Base-by-base conservation (phyloP, 1,284 basidiomycete species). In the Dichomitus squalens region DNA sequence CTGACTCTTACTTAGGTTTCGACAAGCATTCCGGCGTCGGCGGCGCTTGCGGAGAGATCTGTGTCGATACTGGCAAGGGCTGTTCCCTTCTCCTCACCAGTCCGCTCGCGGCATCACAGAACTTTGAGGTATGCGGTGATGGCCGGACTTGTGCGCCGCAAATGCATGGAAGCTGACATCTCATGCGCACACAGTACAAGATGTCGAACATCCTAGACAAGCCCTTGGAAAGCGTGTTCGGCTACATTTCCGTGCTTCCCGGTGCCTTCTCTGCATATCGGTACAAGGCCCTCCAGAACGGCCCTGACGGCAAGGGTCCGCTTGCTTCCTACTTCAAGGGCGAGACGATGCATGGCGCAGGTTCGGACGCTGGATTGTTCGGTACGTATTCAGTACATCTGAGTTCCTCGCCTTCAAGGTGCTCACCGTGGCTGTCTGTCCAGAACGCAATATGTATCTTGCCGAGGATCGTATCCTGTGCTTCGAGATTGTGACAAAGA, bases 401-500 rank as follows among this genome's bases (percentile, higher is more conserved):
- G 14, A 43, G 21, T 21, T 34, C 5, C 25, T 9, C 20, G 18
- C 27, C 14, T 49, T n/a, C 2, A 25, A 25, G 35, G 8, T 49
- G 7, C 34, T 47, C 23, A 38, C 41, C 8, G 53, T 38, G 41
- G 25, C 7, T 6, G 4, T 18, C 4, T 14, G 69, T 55, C 59
- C 72, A 78, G 85, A 94, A 72, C 82, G 91, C 35, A 95, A 95
- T 77, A 95, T 94, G 90, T 94, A 93, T 71, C 84, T 94, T 60
- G 93, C 93, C 21, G 92, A 92, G 70, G 95, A 98, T 77, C 92
- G 96, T 68, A 98, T 98, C 62, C 77, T 97, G 43, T 98, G 96
- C 74, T 99, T 97, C 75, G 96, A 98, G 75, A 93, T 99, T 50
- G 93, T 98, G 49, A 96, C 95, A 4, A 98, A 98, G 81, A 91